Evolutionary conservation across 805 yeast genomes (phyloP), one percentile per base, ranked within the genome.

Genomic region (Clavispora carvajalis): DNA sequence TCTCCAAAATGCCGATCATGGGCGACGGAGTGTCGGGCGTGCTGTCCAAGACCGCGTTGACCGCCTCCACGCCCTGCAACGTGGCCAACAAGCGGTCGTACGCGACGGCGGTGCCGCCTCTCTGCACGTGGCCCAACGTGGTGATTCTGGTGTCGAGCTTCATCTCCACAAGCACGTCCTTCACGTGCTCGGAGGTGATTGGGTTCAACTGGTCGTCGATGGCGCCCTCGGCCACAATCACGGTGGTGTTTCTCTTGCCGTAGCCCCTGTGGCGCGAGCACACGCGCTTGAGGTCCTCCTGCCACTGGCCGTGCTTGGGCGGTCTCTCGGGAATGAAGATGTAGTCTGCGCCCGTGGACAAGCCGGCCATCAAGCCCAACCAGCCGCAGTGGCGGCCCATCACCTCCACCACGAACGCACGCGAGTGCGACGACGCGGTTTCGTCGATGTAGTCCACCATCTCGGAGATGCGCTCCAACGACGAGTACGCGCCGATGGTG

Each of bases 351-450:
- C 93, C 85, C 22, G 97, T 87, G 33, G 98, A 89, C 46, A 91
- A 82, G 58, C 98, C 99, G 4, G 99, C 95, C 93, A 89, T 90
- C 52, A 93, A 71, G 2, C 95, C 98, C 54, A 93, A 76, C 99
- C 99, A 93, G 48, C 99, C 99, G 73, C 99, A 93, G 63, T 93
- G 97, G 59, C 99, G 80, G 47, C 99, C 99, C 99, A 93, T 93
- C 30, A 93, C 99, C 63, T 93, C 99, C 44, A 93, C 85, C 33
- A 93, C 96, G 62, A 93, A 93, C 7, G 99, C 99, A 58, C 99
- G 79, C 11, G 96, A 87, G 63, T 93, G 99, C 2, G 98, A 91
- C 51, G 85, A 79, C 13, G 99, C 99, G 26, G 99, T 93, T 38
- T 97, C 96, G 63, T 90, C 97, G 52, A 93, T 93, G 69, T 88